Base-by-base conservation (phyloP, 805 yeast species). In the Nakazawaea ambrosiae region DNA sequence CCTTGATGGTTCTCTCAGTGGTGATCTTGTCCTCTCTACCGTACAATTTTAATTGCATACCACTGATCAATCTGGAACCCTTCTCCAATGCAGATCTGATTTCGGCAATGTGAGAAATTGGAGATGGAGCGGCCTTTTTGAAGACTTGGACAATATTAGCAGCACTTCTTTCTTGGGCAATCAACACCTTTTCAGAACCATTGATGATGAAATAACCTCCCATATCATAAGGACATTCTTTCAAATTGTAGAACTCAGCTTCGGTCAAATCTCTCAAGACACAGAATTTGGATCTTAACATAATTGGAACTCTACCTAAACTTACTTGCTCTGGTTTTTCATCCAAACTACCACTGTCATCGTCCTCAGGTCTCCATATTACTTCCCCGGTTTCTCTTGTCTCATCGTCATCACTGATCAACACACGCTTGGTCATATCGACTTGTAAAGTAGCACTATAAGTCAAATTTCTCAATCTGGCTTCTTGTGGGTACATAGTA, bases 141-240 rank as follows among this genome's bases (percentile, higher is more conserved):
- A 92, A 92, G 17, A 92, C 99, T 66, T 92, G 98, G 27, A 92
- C 98, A 48, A 92, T 92, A 57, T 92, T 92, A 34, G 98, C 99
- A 11, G 99, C 97, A 43, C 92, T 80, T 60, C 99, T 78, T 64
- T 92, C 99, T 65, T 92, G 99, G 23, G 99, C 99, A 67, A 92
- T 92, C 54, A 92, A 70, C 40, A 92, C 99, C 61, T 92, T 92
- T 60, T 92, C 99, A 16, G 97, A 87, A 52, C 99, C 99, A 66
- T 92, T 92, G 56, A 92, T 92, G 50, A 92, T 89, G 58, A 92
- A 92, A 63, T 92, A 92, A 45, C 99, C 99, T 61, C 99, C 99
- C 94, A 92, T 95, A 71, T 92, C 99, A 63, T 86, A 92, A 23
- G 98, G 98, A 66, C 99, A 92, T 65, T 92, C 99, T 62, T 92